Evolutionary conservation across 139 green algal species (phyloP).

Genomic region (Picochlorum sp.): DNA sequence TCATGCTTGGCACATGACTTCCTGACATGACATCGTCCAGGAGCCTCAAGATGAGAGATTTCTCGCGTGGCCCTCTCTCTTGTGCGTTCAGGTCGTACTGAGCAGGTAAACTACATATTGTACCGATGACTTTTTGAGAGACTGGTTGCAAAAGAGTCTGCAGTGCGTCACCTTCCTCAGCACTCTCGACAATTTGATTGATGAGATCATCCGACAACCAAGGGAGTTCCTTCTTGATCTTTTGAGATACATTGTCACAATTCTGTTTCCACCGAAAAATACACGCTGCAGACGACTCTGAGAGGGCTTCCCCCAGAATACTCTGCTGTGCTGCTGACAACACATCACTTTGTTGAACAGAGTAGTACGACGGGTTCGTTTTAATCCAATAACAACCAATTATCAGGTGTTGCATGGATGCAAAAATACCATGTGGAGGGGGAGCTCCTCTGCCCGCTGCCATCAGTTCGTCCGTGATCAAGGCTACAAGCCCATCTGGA

Average conservation of each 20-base stretch:
- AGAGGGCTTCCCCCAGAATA: neutral
- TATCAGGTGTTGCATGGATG: neutral
- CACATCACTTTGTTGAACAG: too few species aligned
- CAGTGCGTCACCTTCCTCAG: neutral
- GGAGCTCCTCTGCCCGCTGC: neutral
- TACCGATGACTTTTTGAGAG: neutral
- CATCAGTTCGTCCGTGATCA: neutral
- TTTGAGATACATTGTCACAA: neutral
- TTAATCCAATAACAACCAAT: neutral
- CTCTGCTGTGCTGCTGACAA: too few species aligned
- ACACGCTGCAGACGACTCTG: neutral
- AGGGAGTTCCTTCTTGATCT: neutral
- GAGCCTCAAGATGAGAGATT: neutral
- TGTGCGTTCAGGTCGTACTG: neutral
- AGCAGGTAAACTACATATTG: neutral
- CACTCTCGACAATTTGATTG: neutral
- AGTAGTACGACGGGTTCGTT: neutral
- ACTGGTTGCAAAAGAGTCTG: neutral
- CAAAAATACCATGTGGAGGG: neutral
- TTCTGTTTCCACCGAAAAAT: neutral
- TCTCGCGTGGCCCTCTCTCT: neutral
- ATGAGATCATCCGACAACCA: neutral
- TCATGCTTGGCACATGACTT: slow-evolving; percentile 9
- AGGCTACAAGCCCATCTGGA: neutral
- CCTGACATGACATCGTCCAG: neutral